Evolutionary conservation across 2,329 filamentous ascomycete genomes (phyloP), one percentile per base, ranked within the genome.

Genomic region (Aspergillus quadricinctus): DNA sequence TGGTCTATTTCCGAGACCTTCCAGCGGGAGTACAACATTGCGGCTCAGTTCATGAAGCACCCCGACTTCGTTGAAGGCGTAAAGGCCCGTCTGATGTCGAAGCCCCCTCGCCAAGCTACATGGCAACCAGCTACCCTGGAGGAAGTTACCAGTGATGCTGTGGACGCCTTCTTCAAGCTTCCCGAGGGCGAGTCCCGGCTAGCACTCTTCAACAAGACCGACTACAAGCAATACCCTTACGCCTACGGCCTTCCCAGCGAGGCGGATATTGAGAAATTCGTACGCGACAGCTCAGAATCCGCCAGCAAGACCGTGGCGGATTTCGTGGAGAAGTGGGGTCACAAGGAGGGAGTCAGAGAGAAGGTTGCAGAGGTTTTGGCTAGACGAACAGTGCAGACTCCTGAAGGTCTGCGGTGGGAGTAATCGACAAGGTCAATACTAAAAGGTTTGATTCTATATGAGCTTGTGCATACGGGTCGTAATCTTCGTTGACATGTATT

Each of bases 1-100:
- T 97, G 94, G 94, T 81, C 82, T 61, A 96, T 99, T 66, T 78
- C 83, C 17, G 83, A 96, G 75, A 87, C 93, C 0, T 99, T 97
- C 81, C 80, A 87, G 69, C 86, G 86, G 61, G 94, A 99, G 78
- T 84, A 94, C 75, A 82, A 88, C 69, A 91, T 99, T 57, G 92
- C 93, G 1, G 79, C 82, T 57, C 84, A 86, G 61, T 97, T 99
- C 79, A 97, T 99, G 93, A 81, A 82, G 55, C 88, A 94, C 72
- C 88, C 85, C 4, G 94, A 99, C 75, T 99, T 99, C 69, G 86
- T 86, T 46, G 90, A 96, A 76, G 94, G 94, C 53, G 93, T 99
- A n/a, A 85, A 85, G 52, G 88, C 91, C 25, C 83, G 88, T 50
- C 81, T 99, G 43, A 83, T 94, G 65, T 81, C 85, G 68, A 91